These are phyloP conservation scores for Triangularia setosa DNA, from an alignment of 2,329 filamentous ascomycete genomes.

Conservation along the genomic window DNA sequence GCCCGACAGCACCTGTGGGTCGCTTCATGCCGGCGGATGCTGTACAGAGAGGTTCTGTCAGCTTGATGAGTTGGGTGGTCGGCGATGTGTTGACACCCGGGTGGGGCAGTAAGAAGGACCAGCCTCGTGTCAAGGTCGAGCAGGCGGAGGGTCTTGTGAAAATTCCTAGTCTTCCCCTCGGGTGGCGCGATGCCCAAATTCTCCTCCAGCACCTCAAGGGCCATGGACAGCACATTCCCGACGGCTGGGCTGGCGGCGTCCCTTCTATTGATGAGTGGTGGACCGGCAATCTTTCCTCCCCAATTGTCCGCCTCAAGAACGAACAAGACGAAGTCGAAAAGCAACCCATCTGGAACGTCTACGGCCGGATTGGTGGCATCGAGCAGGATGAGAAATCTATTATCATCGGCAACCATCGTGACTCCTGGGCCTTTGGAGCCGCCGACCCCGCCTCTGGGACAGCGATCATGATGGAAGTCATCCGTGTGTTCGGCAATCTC, in stretches of 20 bases:
- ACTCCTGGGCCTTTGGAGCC: constrained; percentile 87
- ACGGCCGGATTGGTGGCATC: constrained; percentile 77
- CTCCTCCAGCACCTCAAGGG: constrained; percentile 74
- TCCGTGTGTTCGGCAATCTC: constrained; percentile 78
- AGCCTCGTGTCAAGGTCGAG: constrained; percentile 63
- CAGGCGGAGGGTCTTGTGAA: constrained; percentile 69
- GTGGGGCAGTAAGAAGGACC: constrained; percentile 64
- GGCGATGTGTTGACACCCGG: constrained; percentile 93
- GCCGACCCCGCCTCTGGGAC: constrained; percentile 84
- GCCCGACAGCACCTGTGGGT: constrained; percentile 70
- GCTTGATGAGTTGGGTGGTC: constrained; percentile 74
- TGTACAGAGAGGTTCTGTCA: constrained; percentile 78
- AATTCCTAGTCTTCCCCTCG: constrained; percentile 85
- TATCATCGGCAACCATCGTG: constrained; percentile 88
- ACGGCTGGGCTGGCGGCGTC: constrained; percentile 73
- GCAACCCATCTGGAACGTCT: constrained; percentile 88
- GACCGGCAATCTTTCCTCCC: constrained; percentile 71
- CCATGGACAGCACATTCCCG: constrained; percentile 63
- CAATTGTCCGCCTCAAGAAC: constrained; percentile 77
- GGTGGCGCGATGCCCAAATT: constrained; percentile 83
- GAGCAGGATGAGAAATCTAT: constrained; percentile 81
- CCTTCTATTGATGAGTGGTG: constrained; percentile 76
- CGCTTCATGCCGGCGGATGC: constrained; percentile 71
- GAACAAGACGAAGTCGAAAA: constrained; percentile 77
- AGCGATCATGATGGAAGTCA: constrained; percentile 85